A percentile compares a stretch with the other conserved stretches of the same genome.
phyloP scores from a whole-genome alignment of 306 rosid species.

The Canavalia gladiata region DNA sequence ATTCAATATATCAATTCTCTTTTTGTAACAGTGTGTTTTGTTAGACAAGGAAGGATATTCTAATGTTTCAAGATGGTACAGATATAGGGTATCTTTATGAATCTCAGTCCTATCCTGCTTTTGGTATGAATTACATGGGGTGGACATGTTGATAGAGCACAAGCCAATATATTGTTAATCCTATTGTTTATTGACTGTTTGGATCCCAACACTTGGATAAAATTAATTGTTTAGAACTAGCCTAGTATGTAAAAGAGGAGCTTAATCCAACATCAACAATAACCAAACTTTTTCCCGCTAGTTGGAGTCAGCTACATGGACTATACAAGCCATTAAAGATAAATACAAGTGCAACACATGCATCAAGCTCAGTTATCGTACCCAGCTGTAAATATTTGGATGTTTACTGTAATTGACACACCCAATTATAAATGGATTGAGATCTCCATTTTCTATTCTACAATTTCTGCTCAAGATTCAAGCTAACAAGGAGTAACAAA shows the following conservation, averaged over 20 bases:
- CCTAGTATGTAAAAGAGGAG: neutral
- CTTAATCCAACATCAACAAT: neutral
- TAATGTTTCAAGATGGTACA: constrained; percentile 25
- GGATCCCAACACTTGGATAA: neutral
- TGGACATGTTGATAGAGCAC: neutral
- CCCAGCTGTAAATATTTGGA: constrained; percentile 2
- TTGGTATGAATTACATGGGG: neutral
- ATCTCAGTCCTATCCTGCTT: constrained; percentile 17
- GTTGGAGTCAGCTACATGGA: neutral
- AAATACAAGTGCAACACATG: neutral
- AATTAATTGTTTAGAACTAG: neutral
- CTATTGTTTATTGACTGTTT: constrained; percentile 11
- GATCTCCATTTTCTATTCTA: constrained; percentile 10
- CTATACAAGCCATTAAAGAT: constrained; percentile 1
- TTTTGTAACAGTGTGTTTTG: constrained; percentile 15
- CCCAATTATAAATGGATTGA: constrained; percentile 5
- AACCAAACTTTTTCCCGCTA: neutral
- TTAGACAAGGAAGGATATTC: neutral
- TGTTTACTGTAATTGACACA: constrained; percentile 1
- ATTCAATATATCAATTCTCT: too few relatives aligned
- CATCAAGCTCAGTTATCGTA: neutral
- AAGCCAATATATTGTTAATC: constrained; percentile 24
- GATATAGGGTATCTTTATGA: neutral
- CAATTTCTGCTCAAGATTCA: neutral
- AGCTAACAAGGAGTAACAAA: neutral